Conservation (phyloP, 2,329 filamentous ascomycete species). For the Claviceps sp. region DNA sequence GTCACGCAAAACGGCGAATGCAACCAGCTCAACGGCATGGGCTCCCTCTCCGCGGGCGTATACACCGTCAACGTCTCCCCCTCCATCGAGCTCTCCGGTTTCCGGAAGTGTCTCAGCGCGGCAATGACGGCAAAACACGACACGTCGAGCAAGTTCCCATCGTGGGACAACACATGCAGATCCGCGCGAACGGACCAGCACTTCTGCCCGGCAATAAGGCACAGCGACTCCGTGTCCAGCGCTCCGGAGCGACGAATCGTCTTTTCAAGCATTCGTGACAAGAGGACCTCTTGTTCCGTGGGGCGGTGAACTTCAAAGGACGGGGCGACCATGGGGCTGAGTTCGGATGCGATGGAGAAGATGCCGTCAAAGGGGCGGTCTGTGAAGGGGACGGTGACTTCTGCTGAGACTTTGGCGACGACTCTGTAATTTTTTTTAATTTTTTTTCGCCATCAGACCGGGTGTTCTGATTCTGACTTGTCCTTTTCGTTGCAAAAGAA, state of each 20-base stretch:
- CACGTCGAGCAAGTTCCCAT: conserved; percentile 80
- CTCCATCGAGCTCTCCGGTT: conserved; percentile 78
- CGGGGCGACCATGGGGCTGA: conserved; percentile 84
- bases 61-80: conserved; percentile 78
- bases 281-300: conserved; percentile 70
- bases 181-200: conserved; percentile 88
- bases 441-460: background rate
- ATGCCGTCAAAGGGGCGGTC: conserved; percentile 92
- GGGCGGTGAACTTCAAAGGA: conserved; percentile 77
- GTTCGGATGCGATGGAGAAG: conserved; percentile 83
- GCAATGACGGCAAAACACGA: conserved; percentile 79
- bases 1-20: conserved; percentile 88
- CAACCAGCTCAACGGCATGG: conserved; percentile 78
- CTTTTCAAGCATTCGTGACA: conserved; percentile 84
- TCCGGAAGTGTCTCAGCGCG: conserved; percentile 78
- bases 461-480: too few species aligned
- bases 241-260: conserved; percentile 84
- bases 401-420: conserved; percentile 71
- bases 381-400: conserved; percentile 71
- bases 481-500: background rate
- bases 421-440: conserved; percentile 41
- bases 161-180: conserved; percentile 80
- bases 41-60: conserved; percentile 72
- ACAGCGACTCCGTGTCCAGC: conserved; percentile 89
- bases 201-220: conserved; percentile 79